These are phyloP conservation scores for Solidago caesia DNA, from an alignment of 129 eudicot genomes.

Conservation along the genomic window DNA sequence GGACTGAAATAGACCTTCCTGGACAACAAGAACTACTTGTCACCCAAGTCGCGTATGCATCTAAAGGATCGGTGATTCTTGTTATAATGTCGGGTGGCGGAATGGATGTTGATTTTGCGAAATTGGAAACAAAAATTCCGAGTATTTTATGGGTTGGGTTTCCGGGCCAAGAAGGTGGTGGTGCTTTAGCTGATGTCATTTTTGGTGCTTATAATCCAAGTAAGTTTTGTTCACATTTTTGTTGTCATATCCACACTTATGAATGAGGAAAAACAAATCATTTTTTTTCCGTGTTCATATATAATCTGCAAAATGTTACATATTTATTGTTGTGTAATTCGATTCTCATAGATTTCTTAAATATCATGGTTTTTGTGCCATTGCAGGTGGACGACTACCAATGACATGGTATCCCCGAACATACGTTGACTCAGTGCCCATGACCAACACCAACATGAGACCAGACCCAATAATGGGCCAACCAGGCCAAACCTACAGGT, in stretches of 20 bases:
- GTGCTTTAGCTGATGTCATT: conserved; percentile 38
- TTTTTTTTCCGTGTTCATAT: too few relatives aligned
- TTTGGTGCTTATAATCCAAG: conserved; percentile 35
- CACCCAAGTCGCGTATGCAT: conserved; percentile 22
- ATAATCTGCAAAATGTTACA: neutral
- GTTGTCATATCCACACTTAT: neutral
- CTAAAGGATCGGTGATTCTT: conserved; percentile 43
- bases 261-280: too few relatives aligned
- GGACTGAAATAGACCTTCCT: conserved; percentile 30
- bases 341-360: neutral
- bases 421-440: conserved; percentile 26
- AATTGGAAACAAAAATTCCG: conserved; percentile 22
- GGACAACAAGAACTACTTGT: conserved; percentile 33
- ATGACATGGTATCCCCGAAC: conserved; percentile 35
- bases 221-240: neutral
- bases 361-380: neutral
- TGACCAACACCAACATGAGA: conserved; percentile 35
- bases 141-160: conserved; percentile 40
- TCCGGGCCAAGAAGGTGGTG: conserved; percentile 43
- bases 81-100: conserved; percentile 39
- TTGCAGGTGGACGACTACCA: conserved; percentile 39
- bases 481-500: conserved; percentile 47
- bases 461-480: conserved; percentile 28
- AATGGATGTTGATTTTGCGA: conserved; percentile 34
- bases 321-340: neutral